A percentile compares a stretch with the other conserved stretches of the same genome.
Evolutionary conservation across 768 basidiomycete species (phyloP).

Genomic region (Rhodotorula toruloides): DNA sequence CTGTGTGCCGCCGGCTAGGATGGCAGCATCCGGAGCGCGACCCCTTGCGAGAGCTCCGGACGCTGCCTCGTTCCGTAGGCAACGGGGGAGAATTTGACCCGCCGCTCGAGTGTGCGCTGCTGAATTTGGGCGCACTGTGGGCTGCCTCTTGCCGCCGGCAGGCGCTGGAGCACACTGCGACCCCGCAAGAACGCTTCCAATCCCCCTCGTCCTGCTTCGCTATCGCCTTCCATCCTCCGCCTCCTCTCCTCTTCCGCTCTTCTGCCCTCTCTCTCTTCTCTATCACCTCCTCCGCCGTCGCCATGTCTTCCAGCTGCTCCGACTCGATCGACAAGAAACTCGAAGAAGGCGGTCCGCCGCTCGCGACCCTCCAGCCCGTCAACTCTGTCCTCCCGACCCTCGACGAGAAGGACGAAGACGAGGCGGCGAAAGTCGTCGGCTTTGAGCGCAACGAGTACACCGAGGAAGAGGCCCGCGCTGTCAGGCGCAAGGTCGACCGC

Average conservation of each 20-base stretch:
- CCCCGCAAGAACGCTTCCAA: too few species aligned
- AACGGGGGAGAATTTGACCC: too few species aligned
- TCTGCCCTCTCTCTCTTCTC: background rate
- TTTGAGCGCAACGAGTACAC: conserved; percentile 13
- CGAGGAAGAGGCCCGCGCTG: conserved; percentile 21
- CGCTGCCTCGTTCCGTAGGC: too few species aligned
- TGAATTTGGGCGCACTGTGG: too few species aligned
- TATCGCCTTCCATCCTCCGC: too few species aligned
- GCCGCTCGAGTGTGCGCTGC: too few species aligned
- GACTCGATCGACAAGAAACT: conserved; percentile 14
- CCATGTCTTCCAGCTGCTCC: background rate
- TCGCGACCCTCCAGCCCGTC: background rate
- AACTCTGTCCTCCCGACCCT: conserved; percentile 1
- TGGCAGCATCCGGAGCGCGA: too few species aligned
- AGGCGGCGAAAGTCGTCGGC: conserved; percentile 14
- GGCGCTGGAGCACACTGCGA: too few species aligned
- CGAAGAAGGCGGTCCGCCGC: background rate
- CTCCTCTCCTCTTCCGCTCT: background rate
- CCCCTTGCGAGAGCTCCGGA: too few species aligned
- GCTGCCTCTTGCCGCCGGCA: too few species aligned
- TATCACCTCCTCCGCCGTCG: background rate
- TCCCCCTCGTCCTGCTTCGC: too few species aligned
- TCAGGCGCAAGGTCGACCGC: conserved; percentile 29
- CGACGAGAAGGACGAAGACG: conserved; percentile 24
- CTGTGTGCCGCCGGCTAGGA: too few species aligned